Evolutionary conservation across 2,329 filamentous ascomycete species (phyloP).

Genomic region (Alternaria angustiovoidea): DNA sequence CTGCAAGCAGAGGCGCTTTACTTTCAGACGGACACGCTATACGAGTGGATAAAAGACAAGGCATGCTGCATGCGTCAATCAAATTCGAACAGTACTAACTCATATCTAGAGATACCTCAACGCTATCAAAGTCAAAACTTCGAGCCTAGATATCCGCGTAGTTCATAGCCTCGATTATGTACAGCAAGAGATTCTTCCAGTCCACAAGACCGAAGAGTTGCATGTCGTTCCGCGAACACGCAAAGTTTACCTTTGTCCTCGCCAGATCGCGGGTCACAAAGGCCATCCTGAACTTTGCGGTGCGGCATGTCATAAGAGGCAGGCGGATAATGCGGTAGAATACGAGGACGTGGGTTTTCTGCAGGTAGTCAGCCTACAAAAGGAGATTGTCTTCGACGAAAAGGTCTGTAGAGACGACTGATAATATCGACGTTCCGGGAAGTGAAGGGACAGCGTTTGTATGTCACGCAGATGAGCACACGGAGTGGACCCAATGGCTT

Average conservation of each 20-base stretch:
- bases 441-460: not conserved
- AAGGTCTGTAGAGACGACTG: not conserved
- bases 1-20: conserved; percentile 47
- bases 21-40: conserved; percentile 43
- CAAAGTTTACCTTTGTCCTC: conserved; percentile 28
- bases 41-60: conserved; percentile 40
- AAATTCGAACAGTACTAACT: not conserved
- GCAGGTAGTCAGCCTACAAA: conserved; percentile 17
- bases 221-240: not conserved
- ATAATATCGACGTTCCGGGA: too few relatives aligned
- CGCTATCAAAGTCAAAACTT: conserved; percentile 24
- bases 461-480: not conserved
- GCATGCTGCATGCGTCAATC: not conserved
- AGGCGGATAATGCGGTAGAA: not conserved
- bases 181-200: not conserved
- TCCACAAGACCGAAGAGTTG: conserved; percentile 2
- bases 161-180: too few relatives aligned
- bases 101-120: conserved; percentile 25
- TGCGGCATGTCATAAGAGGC: not conserved
- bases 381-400: conserved; percentile 14
- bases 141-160: too few relatives aligned
- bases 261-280: conserved; percentile 15
- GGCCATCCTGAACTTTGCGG: not conserved
- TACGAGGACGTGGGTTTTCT: conserved; percentile 22
- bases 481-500: not conserved